phyloP scores from a whole-genome alignment of 2,329 filamentous ascomycete genomes.

The Davidsoniella virescens region DNA sequence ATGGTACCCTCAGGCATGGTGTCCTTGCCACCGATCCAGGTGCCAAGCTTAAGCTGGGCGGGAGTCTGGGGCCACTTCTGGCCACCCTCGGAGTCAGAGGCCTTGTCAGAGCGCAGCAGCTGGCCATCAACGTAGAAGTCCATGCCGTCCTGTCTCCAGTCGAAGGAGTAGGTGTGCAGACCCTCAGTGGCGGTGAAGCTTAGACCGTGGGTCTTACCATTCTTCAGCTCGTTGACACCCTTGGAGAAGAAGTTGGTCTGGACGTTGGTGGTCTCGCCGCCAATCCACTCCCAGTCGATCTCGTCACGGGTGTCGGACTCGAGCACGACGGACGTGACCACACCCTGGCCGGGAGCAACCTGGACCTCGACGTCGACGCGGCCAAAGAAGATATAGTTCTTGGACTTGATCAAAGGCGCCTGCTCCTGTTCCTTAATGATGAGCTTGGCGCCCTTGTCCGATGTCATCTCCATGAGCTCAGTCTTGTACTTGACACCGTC shows the following conservation, averaged over 20 bases:
- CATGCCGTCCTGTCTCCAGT: conserved; percentile 45
- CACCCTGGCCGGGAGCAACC: conserved; percentile 54
- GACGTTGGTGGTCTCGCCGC: conserved; percentile 48
- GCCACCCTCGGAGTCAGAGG: conserved; percentile 27
- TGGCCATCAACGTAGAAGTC: conserved; percentile 42
- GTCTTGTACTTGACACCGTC: conserved; percentile 20
- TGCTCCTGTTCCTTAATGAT: conserved; percentile 42
- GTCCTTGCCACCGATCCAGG: conserved; percentile 34
- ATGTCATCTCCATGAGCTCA: conserved; percentile 17
- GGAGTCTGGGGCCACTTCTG: conserved; percentile 49
- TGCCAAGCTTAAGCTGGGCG: conserved; percentile 47
- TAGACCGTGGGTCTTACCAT: conserved; percentile 33
- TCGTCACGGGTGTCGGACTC: conserved; percentile 66
- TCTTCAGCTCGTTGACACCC: conserved; percentile 37
- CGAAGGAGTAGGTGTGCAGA: conserved; percentile 49
- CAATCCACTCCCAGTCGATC: conserved; percentile 58
- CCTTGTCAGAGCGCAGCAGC: conserved; percentile 30
- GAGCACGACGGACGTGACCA: conserved; percentile 61
- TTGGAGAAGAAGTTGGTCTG: conserved; percentile 75
- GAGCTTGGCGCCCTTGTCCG: conserved; percentile 20
- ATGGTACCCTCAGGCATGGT: conserved; percentile 40
- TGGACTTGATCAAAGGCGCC: conserved; percentile 45
- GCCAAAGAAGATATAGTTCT: conserved; percentile 79
- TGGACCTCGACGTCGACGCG: conserved; percentile 54
- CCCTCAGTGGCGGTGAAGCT: conserved; percentile 21